Percentiles rank a stretch among this genome's conserved stretches.
Conservation (phyloP, 1,284 basidiomycete species). For the Xerocomus nothofagi region DNA sequence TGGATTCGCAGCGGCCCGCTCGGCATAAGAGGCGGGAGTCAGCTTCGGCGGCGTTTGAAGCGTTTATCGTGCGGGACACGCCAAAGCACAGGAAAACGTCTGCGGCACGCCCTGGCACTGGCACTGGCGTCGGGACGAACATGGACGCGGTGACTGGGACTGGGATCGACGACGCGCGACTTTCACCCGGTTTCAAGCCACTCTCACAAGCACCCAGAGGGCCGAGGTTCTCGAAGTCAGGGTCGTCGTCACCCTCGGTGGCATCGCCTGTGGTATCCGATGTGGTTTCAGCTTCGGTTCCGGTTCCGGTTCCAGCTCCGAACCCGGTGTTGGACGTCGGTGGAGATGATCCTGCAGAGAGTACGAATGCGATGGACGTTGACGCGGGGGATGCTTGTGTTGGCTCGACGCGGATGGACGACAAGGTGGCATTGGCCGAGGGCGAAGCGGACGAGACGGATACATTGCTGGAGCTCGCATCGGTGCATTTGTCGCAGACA, state of each 20-base stretch:
- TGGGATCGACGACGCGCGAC: not conserved
- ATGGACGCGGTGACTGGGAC: no score
- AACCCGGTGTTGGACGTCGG: not conserved
- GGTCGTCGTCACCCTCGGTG: not conserved
- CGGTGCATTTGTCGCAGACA: constrained; percentile 22
- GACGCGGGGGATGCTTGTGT: not conserved
- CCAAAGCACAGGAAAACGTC: not conserved
- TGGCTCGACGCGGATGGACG: not conserved
- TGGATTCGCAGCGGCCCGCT: not conserved
- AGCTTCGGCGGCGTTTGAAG: constrained; percentile 13
- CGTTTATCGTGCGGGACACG: constrained; percentile 20
- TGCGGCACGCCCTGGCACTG: not conserved
- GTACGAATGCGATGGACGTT: not conserved
- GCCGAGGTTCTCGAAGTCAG: not conserved
- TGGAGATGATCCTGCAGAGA: not conserved
- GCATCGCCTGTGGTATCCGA: not conserved
- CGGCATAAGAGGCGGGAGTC: constrained; percentile 13
- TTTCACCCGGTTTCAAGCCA: no score
- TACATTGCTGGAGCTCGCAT: constrained; percentile 25
- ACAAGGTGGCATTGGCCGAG: not conserved
- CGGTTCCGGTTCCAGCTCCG: not conserved
- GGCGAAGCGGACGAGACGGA: constrained; percentile 19
- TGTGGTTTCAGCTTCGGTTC: not conserved
- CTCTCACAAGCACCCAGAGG: not conserved
- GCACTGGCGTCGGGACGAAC: not conserved